Percentiles rank a stretch among this genome's conserved stretches.
Conservation (phyloP, 768 basidiomycete genomes). For the Paxillus ammoniavirescens region DNA sequence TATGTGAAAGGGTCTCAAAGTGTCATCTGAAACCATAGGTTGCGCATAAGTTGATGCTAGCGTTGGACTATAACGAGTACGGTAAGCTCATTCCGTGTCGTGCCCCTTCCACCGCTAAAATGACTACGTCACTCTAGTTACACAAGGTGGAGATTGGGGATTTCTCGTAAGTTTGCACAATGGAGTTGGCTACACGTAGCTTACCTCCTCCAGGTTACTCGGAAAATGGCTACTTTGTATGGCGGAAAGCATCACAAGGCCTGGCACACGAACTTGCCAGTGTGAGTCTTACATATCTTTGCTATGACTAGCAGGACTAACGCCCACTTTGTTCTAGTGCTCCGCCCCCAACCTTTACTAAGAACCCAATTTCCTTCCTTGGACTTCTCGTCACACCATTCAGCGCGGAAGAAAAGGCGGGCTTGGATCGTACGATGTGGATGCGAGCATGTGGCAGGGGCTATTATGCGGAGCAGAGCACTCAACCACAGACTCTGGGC, state of each 20-base stretch:
- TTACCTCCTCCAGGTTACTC: conserved; percentile 31
- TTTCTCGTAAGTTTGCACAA: conserved; percentile 23
- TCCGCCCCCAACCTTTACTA: conserved; percentile 18
- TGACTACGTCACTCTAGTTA: conserved; percentile 31
- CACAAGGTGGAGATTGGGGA: conserved; percentile 53
- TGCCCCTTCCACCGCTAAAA: neutral
- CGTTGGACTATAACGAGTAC: conserved; percentile 48
- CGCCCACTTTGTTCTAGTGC: conserved; percentile 13
- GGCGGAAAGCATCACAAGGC: conserved; percentile 46
- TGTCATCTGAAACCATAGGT: conserved; percentile 28
- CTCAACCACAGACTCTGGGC: conserved; percentile 52
- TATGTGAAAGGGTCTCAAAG: neutral
- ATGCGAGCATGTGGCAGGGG: conserved; percentile 15
- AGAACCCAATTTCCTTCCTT: conserved; percentile 30
- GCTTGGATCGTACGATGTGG: too few species aligned
- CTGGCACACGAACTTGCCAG: conserved; percentile 49
- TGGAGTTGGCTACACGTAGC: neutral
- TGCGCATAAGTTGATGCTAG: conserved; percentile 47
- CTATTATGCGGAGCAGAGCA: conserved; percentile 33
- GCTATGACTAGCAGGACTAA: neutral
- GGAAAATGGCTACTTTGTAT: conserved; percentile 32
- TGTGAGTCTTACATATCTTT: conserved; percentile 30
- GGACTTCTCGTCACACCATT: conserved; percentile 26
- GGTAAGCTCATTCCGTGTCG: conserved; percentile 26
- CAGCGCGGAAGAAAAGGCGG: conserved; percentile 22